Evolutionary conservation across 73 alveolate species (phyloP).

Genomic region (Tetrahymena elliotti): DNA sequence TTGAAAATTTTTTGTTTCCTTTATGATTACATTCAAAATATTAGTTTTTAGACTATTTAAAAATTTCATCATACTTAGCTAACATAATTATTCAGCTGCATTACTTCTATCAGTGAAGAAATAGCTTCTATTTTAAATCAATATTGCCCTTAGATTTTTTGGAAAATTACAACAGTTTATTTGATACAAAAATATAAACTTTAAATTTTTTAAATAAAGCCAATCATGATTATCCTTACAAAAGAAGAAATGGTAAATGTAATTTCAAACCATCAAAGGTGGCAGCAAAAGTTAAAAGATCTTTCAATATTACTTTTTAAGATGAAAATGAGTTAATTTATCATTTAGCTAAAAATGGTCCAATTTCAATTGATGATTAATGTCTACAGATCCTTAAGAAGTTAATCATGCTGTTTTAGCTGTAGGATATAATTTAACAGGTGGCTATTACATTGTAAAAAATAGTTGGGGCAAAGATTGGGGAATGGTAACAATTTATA

Average conservation of each 20-base stretch:
- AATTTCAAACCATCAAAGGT: neutral
- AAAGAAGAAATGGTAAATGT: neutral
- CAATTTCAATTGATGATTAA: conserved; percentile 49
- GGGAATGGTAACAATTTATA: too few relatives aligned
- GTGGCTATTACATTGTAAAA: conserved; percentile 8
- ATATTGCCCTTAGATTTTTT: too few relatives aligned
- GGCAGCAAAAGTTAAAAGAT: neutral
- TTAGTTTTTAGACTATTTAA: too few relatives aligned
- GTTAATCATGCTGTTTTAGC: conserved; percentile 32
- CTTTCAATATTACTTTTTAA: neutral
- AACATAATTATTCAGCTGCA: too few relatives aligned
- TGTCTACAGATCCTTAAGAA: neutral
- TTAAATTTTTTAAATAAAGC: neutral
- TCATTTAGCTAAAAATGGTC: neutral
- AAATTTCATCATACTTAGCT: too few relatives aligned
- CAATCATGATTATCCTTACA: neutral
- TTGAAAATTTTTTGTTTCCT: too few relatives aligned
- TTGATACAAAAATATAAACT: too few relatives aligned
- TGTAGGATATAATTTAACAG: conserved; percentile 4
- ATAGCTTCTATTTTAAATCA: too few relatives aligned
- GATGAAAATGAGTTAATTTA: neutral
- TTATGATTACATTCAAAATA: too few relatives aligned
- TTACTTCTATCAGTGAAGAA: too few relatives aligned
- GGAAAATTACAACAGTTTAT: too few relatives aligned
- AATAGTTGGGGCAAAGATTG: conserved; percentile 53